These are phyloP conservation scores for Penicillium parvum DNA, from an alignment of 495 filamentous ascomycete genomes.

Conservation along the genomic window DNA sequence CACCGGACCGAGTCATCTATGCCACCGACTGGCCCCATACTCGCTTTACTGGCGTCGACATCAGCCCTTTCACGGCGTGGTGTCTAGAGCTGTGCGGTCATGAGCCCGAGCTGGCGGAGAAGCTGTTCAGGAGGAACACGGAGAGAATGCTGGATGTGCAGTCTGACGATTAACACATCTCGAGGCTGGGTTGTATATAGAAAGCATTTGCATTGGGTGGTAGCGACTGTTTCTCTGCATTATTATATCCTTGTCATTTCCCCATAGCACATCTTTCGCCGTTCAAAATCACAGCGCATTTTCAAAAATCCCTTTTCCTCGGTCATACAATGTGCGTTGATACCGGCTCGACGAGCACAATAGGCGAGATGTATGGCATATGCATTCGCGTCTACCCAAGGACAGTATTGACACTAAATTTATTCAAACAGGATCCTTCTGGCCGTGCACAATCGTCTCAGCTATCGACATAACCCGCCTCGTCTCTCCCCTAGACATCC, in stretches of 20 bases:
- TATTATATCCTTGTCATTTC: conserved; percentile 4
- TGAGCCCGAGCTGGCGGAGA: conserved; percentile 35
- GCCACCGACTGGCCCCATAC: conserved; percentile 54
- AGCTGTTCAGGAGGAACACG: conserved; percentile 43
- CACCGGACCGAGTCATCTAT: conserved; percentile 39
- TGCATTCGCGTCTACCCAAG: conserved; percentile 6
- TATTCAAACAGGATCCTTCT: conserved; percentile 1
- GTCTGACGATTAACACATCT: conserved; percentile 14
- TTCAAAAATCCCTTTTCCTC: too few relatives aligned
- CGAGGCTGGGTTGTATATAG: conserved; percentile 3
- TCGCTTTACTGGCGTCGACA: conserved; percentile 42
- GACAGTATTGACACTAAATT: conserved; percentile 17
- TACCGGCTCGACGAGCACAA: too few relatives aligned
- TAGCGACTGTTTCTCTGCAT: conserved; percentile 11
- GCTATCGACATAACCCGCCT: conserved; percentile 4
- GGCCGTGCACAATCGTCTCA: neutral
- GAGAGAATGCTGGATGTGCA: conserved; percentile 33
- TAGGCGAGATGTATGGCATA: too few relatives aligned
- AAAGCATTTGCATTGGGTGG: conserved; percentile 9
- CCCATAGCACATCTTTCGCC: neutral
- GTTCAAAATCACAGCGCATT: neutral
- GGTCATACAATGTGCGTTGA: too few relatives aligned
- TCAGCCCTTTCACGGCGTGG: conserved; percentile 39
- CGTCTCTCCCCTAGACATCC: conserved; percentile 8
- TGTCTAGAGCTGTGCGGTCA: conserved; percentile 39